Conservation (phyloP, 2,329 filamentous ascomycete genomes). For the Microsporum audouinii region DNA sequence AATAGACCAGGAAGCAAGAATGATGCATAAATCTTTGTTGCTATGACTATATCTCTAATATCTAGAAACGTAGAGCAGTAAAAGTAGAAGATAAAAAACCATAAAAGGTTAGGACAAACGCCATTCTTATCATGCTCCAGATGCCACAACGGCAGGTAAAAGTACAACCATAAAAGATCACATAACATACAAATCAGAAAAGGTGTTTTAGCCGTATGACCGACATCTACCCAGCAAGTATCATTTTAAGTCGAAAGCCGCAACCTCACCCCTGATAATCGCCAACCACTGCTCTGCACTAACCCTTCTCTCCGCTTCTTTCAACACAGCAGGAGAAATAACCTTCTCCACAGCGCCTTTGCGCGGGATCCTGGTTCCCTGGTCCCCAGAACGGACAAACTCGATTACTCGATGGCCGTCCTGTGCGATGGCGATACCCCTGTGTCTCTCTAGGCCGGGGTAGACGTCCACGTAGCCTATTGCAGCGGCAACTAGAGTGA, state of each 20-base stretch:
- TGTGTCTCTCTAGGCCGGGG: conserved; percentile 28
- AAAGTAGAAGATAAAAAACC: neutral
- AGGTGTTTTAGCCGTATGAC: neutral
- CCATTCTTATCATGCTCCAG: neutral
- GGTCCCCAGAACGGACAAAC: conserved; percentile 28
- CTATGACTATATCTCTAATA: neutral
- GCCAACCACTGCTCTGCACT: conserved; percentile 24
- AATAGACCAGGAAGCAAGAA: neutral
- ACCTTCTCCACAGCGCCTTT: conserved; percentile 31
- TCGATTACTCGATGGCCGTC: conserved; percentile 35
- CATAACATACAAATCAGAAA: neutral
- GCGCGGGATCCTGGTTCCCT: conserved; percentile 30
- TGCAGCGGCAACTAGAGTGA: conserved; percentile 35
- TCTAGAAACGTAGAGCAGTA: neutral
- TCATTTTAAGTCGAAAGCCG: neutral
- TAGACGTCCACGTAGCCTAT: conserved; percentile 38
- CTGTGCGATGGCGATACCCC: conserved; percentile 34
- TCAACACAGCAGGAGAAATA: conserved; percentile 29
- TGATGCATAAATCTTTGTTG: neutral
- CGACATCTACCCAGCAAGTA: neutral
- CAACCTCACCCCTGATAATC: neutral
- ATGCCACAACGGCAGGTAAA: neutral
- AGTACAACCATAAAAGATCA: neutral
- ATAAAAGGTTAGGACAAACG: neutral
- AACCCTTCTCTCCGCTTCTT: conserved; percentile 27